Percentiles rank a stretch among this genome's conserved stretches.
Evolutionary conservation across 495 filamentous ascomycete genomes (phyloP).

Genomic region (Staphylotrichum tortipilum): DNA sequence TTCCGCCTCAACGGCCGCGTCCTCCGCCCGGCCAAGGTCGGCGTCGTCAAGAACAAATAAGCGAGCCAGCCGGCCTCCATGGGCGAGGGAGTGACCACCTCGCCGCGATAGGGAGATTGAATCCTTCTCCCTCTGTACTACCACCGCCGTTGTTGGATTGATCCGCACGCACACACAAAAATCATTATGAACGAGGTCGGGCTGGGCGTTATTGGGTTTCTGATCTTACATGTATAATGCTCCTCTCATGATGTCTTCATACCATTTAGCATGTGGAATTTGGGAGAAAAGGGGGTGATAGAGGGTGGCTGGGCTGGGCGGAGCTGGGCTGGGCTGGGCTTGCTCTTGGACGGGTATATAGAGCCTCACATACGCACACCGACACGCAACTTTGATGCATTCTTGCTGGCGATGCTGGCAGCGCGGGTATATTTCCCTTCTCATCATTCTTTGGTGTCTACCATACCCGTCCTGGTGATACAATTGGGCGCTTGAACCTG

Average conservation of each 20-base stretch:
- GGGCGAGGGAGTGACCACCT: neutral
- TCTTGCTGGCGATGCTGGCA: neutral
- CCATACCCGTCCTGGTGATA: too few species aligned
- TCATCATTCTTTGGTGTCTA: too few species aligned
- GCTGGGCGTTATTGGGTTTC: constrained; percentile 16
- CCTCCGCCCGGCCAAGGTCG: constrained; percentile 88
- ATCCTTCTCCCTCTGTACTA: constrained; percentile 1
- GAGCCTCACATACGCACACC: constrained; percentile 1
- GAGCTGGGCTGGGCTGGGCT: too few species aligned
- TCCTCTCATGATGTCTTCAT: constrained; percentile 40
- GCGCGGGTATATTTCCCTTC: too few species aligned
- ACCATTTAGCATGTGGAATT: constrained; percentile 13
- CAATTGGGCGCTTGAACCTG: too few species aligned
- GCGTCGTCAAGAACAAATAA: constrained; percentile 63
- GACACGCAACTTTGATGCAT: constrained; percentile 5
- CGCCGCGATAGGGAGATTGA: too few species aligned
- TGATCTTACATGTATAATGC: constrained; percentile 36
- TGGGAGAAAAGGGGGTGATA: constrained; percentile 11
- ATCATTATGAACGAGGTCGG: constrained; percentile 12
- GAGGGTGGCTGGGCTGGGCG: too few species aligned
- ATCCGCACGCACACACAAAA: neutral
- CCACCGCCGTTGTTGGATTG: constrained; percentile 3
- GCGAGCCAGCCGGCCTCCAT: neutral
- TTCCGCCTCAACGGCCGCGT: constrained; percentile 85
- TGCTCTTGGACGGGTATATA: constrained; percentile 4